Conservation (phyloP, 2,329 filamentous ascomycete genomes). For the Ilyonectria robusta region DNA sequence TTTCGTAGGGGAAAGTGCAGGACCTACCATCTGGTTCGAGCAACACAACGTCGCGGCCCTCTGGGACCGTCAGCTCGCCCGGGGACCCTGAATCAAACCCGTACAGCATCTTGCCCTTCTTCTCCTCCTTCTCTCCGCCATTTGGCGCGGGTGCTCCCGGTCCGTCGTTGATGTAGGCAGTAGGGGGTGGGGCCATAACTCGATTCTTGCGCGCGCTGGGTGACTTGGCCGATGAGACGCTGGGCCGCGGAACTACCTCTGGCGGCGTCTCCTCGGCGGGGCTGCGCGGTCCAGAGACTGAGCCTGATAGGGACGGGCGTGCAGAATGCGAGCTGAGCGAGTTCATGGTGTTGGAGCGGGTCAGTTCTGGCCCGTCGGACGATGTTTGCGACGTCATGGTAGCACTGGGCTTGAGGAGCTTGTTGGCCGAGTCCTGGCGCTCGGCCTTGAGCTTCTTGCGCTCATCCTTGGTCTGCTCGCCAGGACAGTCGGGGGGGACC, state of each 20-base stretch:
- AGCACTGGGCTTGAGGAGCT: constrained; percentile 65
- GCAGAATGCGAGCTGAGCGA: constrained; percentile 89
- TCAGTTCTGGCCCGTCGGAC: constrained; percentile 77
- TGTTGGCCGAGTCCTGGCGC: constrained; percentile 83
- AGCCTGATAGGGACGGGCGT: constrained; percentile 80
- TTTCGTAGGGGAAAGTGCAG: not conserved
- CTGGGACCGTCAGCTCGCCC: constrained; percentile 85
- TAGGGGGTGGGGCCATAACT: constrained; percentile 88
- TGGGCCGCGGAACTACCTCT: constrained; percentile 42
- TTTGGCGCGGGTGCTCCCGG: constrained; percentile 67
- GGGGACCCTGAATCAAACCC: constrained; percentile 84
- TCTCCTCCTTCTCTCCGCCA: constrained; percentile 59
- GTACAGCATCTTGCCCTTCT: constrained; percentile 91
- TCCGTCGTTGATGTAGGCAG: constrained; percentile 81
- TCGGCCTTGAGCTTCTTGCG: constrained; percentile 93
- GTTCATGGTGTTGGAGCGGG: constrained; percentile 88
- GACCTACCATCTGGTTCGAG: constrained; percentile 89
- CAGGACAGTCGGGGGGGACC: constrained; percentile 94
- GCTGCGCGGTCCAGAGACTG: constrained; percentile 63
- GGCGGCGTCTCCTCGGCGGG: constrained; percentile 64
- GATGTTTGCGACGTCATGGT: constrained; percentile 57
- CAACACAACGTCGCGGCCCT: constrained; percentile 83
- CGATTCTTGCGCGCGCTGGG: constrained; percentile 72
- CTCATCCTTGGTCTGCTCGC: constrained; percentile 93
- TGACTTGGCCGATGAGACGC: constrained; percentile 48